phyloP scores from a whole-genome alignment of 441 rosid genomes.

The California macrophylla region DNA sequence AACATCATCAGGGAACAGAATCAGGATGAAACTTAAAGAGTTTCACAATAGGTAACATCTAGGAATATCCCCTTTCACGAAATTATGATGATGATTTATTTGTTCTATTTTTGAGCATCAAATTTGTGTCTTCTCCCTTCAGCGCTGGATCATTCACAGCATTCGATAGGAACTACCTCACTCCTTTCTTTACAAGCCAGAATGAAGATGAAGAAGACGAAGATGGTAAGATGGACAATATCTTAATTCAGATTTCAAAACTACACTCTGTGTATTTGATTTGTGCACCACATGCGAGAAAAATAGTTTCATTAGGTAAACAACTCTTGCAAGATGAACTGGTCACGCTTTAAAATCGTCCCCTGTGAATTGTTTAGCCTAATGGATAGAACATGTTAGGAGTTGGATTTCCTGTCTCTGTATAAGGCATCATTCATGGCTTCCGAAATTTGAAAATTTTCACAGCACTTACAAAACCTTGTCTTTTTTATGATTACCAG shows the following conservation, averaged over 20 bases:
- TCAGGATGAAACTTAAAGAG: slow-evolving; percentile 76
- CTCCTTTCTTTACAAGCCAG: slow-evolving; percentile 92
- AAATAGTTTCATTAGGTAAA: not conserved
- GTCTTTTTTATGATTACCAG: slow-evolving; percentile 25
- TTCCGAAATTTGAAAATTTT: not conserved
- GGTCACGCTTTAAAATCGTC: not conserved
- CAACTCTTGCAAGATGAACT: not conserved
- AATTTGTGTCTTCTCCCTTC: slow-evolving; percentile 20
- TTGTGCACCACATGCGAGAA: not conserved
- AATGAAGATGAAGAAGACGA: slow-evolving; percentile 60
- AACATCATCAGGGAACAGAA: slow-evolving; percentile 52
- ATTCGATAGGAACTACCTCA: slow-evolving; percentile 80
- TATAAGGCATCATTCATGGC: not conserved
- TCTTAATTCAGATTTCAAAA: not conserved
- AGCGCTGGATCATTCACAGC: slow-evolving; percentile 80
- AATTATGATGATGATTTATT: not conserved
- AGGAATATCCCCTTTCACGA: not conserved
- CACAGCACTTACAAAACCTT: not conserved
- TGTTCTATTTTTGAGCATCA: slow-evolving; percentile 6
- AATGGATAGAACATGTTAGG: not conserved
- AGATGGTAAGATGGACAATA: slow-evolving; percentile 29
- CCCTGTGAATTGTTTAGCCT: not conserved
- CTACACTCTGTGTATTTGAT: not conserved
- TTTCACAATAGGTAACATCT: slow-evolving; percentile 58
- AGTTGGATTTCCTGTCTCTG: not conserved